Percentiles rank a stretch among this genome's conserved stretches.
Evolutionary conservation across 805 yeast species (phyloP).

Genomic region (Schwanniomyces sp.): DNA sequence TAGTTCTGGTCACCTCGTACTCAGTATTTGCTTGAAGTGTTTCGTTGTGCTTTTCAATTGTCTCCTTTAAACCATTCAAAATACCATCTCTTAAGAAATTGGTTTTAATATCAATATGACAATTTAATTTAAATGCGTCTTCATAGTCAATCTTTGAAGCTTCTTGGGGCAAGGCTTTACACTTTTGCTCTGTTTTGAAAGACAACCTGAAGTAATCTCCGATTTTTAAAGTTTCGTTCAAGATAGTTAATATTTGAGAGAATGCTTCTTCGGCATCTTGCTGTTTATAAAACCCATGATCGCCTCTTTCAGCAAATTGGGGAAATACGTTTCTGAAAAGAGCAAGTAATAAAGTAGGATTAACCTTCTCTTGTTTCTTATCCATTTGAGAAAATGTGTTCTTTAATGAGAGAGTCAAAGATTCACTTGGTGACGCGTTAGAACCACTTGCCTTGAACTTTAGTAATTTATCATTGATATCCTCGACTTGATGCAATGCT

Average conservation of each 20-base stretch:
- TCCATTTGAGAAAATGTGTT: slow-evolving; percentile 46
- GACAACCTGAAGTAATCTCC: slow-evolving; percentile 63
- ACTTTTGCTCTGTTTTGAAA: slow-evolving; percentile 62
- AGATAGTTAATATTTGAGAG: slow-evolving; percentile 66
- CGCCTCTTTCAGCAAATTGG: slow-evolving; percentile 82
- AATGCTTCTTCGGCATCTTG: slow-evolving; percentile 98
- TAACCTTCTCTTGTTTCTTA: slow-evolving; percentile 47
- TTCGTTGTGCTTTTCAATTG: slow-evolving; percentile 75
- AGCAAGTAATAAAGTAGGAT: slow-evolving; percentile 68
- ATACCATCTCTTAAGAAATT: slow-evolving; percentile 89
- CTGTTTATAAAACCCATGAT: slow-evolving; percentile 75
- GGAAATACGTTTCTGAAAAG: slow-evolving; percentile 71
- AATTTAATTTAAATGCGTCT: slow-evolving; percentile 73
- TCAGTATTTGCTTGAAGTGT: slow-evolving; percentile 67
- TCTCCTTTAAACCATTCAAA: slow-evolving; percentile 69
- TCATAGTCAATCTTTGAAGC: slow-evolving; percentile 23
- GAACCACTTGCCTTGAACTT: slow-evolving; percentile 13
- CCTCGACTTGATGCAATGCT: slow-evolving; percentile 48
- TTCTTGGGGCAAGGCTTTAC: slow-evolving; percentile 48
- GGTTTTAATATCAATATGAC: slow-evolving; percentile 84
- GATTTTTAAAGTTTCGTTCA: slow-evolving; percentile 49
- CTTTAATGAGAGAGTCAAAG: slow-evolving; percentile 36
- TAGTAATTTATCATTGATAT: slow-evolving; percentile 32
- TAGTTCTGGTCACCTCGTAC: slow-evolving; percentile 59
- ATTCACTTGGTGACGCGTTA: slow-evolving; percentile 9